Conservation (phyloP, 2,329 filamentous ascomycete species). For the Penicillium sp. region DNA sequence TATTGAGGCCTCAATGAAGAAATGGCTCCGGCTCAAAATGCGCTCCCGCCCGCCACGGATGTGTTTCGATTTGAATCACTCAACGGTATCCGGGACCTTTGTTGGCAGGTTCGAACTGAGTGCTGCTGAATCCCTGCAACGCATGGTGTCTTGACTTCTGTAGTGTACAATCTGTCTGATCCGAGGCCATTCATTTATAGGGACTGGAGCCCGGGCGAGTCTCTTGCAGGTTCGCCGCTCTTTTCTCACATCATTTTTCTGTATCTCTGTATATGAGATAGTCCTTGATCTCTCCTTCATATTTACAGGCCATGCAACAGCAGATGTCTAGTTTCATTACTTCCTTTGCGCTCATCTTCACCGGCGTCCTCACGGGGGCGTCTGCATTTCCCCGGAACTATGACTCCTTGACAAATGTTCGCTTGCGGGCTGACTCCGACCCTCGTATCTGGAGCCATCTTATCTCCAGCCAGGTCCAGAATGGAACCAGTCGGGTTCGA, state of each 20-base stretch:
- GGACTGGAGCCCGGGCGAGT: not conserved
- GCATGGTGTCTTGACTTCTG: not conserved
- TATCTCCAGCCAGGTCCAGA: constrained; percentile 12
- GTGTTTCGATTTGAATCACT: not conserved
- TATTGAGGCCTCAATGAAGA: not conserved
- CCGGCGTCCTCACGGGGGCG: not conserved
- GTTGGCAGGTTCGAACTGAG: not conserved
- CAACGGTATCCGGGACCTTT: not conserved
- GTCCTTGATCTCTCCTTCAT: not conserved
- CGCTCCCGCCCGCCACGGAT: not conserved
- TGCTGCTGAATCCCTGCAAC: not conserved
- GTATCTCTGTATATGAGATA: not conserved
- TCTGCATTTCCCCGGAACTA: not conserved
- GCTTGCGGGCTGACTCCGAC: not conserved
- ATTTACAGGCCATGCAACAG: not conserved
- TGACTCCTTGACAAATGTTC: not conserved
- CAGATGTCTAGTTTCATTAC: not conserved
- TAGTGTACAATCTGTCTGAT: not conserved
- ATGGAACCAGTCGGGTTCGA: constrained; percentile 5
- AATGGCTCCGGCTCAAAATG: not conserved
- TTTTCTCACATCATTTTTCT: not conserved
- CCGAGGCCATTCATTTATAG: not conserved
- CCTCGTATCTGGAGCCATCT: not conserved
- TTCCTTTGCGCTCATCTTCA: not conserved
- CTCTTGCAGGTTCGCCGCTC: not conserved